Conservation (phyloP, 345 rosid species). For the Syzygium aqueum region DNA sequence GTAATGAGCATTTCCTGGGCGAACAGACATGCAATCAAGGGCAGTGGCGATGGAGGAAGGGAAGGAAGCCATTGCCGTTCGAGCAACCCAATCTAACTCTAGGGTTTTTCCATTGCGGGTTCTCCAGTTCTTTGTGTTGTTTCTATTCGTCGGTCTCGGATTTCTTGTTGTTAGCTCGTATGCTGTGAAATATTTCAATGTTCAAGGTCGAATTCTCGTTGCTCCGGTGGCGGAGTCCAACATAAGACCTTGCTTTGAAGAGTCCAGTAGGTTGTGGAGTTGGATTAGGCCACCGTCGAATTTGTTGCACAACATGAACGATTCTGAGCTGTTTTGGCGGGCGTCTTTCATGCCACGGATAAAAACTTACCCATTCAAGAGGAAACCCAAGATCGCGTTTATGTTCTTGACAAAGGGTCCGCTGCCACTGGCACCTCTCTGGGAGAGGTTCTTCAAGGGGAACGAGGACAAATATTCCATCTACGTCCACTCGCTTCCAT, state of each 20-base stretch:
- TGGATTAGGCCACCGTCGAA: conserved; percentile 12
- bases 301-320: conserved; percentile 21
- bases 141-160: conserved; percentile 22
- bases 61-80: not conserved
- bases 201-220: conserved; percentile 1
- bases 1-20: not conserved
- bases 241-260: conserved; percentile 8
- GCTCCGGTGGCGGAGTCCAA: not conserved
- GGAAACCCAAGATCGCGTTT: conserved; percentile 40
- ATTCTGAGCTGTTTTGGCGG: conserved; percentile 38
- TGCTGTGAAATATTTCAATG: conserved; percentile 12
- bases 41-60: conserved; percentile 5
- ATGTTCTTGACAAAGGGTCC: conserved; percentile 44
- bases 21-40: not conserved
- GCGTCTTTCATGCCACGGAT: conserved; percentile 27
- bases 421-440: conserved; percentile 32
- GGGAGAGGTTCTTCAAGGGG: conserved; percentile 39
- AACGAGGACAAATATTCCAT: conserved; percentile 27
- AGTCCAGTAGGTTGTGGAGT: not conserved
- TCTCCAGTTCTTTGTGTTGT: conserved; percentile 13
- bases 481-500: conserved; percentile 27
- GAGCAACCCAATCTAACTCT: not conserved
- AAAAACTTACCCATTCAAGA: conserved; percentile 25
- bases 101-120: conserved; percentile 17
- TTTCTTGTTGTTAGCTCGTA: conserved; percentile 18